phyloP scores from a whole-genome alignment of 148 eudicot genomes.

The Oxyria digyna region DNA sequence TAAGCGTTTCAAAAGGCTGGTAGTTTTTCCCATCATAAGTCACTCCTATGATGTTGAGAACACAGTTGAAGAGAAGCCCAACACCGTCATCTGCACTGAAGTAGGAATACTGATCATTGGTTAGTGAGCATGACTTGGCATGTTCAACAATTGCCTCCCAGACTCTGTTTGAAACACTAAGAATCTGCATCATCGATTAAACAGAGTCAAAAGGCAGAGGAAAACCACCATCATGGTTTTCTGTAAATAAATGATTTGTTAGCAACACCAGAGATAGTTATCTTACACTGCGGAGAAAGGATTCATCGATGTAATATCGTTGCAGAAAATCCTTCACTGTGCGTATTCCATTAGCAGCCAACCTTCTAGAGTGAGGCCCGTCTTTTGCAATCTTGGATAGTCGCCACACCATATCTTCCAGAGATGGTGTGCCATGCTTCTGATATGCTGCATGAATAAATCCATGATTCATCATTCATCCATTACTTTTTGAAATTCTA shows the following conservation, averaged over 20 bases:
- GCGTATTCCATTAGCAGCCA: slow-evolving; percentile 31
- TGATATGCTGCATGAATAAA: slow-evolving; percentile 45
- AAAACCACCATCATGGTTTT: background rate
- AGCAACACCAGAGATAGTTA: background rate
- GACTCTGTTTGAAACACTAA: slow-evolving; percentile 25
- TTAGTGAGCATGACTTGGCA: slow-evolving; percentile 36
- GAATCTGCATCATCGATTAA: slow-evolving; percentile 20
- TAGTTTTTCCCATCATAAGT: slow-evolving; percentile 28
- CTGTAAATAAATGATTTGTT: background rate
- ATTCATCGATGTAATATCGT: slow-evolving; percentile 1
- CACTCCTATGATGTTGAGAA: slow-evolving; percentile 27
- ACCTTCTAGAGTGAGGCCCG: slow-evolving; percentile 43
- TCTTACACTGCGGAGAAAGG: slow-evolving; percentile 9
- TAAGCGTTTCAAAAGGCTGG: slow-evolving; percentile 19
- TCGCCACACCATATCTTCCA: slow-evolving; percentile 78
- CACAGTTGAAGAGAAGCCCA: slow-evolving; percentile 33
- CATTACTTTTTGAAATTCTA: background rate
- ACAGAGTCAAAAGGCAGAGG: background rate
- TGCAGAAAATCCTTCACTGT: slow-evolving; percentile 48
- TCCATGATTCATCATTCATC: background rate
- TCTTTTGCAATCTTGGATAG: slow-evolving; percentile 55
- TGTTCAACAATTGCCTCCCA: slow-evolving; percentile 37
- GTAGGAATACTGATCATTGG: slow-evolving; percentile 22
- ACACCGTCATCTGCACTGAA: slow-evolving; percentile 13
- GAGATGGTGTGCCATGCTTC: slow-evolving; percentile 61